Percentiles rank a stretch among this genome's conserved stretches.
phyloP scores from a whole-genome alignment of 2,329 filamentous ascomycete genomes.

The Zymoseptoria pseudotritici region DNA sequence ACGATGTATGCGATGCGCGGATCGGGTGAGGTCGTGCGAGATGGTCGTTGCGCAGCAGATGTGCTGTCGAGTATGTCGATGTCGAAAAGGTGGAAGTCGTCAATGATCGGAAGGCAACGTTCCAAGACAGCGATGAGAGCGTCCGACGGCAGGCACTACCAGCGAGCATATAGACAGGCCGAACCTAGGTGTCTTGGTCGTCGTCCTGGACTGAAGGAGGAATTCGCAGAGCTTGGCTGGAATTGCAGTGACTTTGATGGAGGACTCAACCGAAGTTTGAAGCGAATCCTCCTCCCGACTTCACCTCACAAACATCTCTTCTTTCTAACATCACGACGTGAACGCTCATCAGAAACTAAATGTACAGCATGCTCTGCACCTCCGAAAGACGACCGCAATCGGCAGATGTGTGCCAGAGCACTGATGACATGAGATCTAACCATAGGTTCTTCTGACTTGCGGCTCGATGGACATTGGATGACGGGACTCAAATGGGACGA shows the following conservation, averaged over 20 bases:
- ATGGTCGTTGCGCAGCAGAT: background rate
- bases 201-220: background rate
- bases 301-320: background rate
- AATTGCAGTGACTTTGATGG: background rate
- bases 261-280: background rate
- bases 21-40: background rate
- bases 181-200: background rate
- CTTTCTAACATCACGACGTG: background rate
- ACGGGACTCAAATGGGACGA: background rate
- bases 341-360: background rate
- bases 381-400: background rate
- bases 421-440: too few species aligned
- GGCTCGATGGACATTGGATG: too few species aligned
- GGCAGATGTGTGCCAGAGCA: too few species aligned
- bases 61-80: background rate
- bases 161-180: constrained; percentile 1
- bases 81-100: background rate
- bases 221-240: background rate
- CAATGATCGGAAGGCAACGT: background rate
- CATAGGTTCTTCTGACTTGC: too few species aligned
- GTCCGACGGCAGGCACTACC: background rate
- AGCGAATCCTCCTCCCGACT: background rate
- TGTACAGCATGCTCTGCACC: background rate
- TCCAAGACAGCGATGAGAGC: constrained; percentile 1
- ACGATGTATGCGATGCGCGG: background rate